Evolutionary conservation across 2,329 filamentous ascomycete genomes (phyloP), one percentile per base, ranked within the genome.

Genomic region (Cytospora chrysosperma): DNA sequence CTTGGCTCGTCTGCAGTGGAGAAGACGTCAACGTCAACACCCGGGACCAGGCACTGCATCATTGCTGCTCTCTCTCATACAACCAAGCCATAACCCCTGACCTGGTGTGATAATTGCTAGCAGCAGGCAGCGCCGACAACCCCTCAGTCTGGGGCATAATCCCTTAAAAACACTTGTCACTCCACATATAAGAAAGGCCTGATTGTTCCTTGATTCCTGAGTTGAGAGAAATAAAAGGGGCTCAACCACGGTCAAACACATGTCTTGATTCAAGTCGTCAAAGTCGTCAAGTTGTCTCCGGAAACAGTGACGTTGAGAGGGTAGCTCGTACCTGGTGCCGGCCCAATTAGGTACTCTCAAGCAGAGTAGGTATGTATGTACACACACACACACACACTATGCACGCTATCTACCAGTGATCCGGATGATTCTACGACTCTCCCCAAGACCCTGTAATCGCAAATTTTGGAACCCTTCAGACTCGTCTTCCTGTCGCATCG

Each of bases 261-360:
- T 47, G 43, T 47, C n/a, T 47, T 24, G 43, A 47, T 4, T 24
- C n/a, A 47, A 47, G 43, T 47, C 21, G 19, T 40, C 4, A 40
- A 43, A 24, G 43, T 47, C 21, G 19, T n/a, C 37, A 34, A 43
- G 37, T 43, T n/a, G 37, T 43, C n/a, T 47, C 43, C 43, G 43
- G 43, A 24, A 47, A 47, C 59, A 55, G 51, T 55, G 53, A 61
- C 47, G 59, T 61, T n/a, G n/a, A n/a, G 59, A 61, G 37, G 30
- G 27, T 53, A 61, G 51, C 51, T 61, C 28, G 34, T n/a, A n/a
- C n/a, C n/a, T n/a, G 37, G 40, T 55, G 37, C 51, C 51, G 28
- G 37, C 27, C 51, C 27, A 19, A 32, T n/a, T 13, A 32, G n/a
- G 12, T 27, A n/a, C n/a, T n/a, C n/a, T n/a, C n/a, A n/a, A n/a